phyloP scores from a whole-genome alignment of 192 early-diverging fungal species.

The Gaertneriomyces sp. region DNA sequence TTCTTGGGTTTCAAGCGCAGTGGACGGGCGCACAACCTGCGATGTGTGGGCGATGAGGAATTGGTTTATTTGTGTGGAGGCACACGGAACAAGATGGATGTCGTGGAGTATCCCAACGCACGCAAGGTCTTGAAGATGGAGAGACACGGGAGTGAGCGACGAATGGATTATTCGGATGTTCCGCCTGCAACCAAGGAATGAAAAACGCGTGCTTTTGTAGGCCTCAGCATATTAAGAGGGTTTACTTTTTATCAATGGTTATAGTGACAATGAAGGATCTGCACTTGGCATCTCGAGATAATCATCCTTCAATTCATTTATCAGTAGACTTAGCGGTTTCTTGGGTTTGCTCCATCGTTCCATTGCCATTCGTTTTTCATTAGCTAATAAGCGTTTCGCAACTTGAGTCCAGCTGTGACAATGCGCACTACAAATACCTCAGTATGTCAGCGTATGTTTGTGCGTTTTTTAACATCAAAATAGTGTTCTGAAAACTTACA shows the following conservation, averaged over 20 bases:
- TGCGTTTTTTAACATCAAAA: background rate
- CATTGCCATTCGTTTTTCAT: conserved; percentile 33
- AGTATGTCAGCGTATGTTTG: background rate
- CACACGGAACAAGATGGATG: background rate
- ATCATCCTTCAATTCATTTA: conserved; percentile 18
- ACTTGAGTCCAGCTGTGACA: conserved; percentile 43
- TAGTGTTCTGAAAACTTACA: conserved; percentile 27
- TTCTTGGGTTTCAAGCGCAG: conserved; percentile 17
- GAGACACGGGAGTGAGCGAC: too few species aligned
- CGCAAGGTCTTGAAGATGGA: too few species aligned
- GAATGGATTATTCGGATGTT: too few species aligned
- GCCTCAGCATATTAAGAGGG: too few species aligned
- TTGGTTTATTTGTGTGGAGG: conserved; percentile 19
- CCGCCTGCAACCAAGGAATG: too few species aligned
- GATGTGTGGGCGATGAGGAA: conserved; percentile 5
- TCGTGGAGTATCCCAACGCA: too few species aligned
- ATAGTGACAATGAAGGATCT: too few species aligned
- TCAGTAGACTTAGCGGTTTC: conserved; percentile 11
- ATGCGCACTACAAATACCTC: conserved; percentile 23
- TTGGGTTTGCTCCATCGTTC: conserved; percentile 7
- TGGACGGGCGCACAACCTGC: conserved; percentile 9
- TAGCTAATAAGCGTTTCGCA: conserved; percentile 39
- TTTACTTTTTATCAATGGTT: too few species aligned
- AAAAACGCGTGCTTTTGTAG: too few species aligned
- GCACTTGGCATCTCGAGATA: conserved; percentile 3